Conservation (phyloP, 495 filamentous ascomycete genomes). For the Penicillium ochrochloron region DNA sequence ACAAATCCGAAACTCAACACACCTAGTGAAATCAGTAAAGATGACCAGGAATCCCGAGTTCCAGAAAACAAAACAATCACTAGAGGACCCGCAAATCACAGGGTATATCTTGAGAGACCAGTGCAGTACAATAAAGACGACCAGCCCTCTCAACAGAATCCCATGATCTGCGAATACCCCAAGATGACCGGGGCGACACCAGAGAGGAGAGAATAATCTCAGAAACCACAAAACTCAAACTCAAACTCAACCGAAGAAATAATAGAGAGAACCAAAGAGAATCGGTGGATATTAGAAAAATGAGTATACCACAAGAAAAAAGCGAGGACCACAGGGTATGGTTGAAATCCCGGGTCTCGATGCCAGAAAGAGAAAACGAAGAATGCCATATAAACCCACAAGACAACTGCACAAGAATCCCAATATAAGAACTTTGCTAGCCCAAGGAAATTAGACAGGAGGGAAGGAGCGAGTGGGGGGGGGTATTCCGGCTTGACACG, state of each 20-base stretch:
- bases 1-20: constrained; percentile 7
- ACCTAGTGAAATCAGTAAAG: constrained; percentile 46
- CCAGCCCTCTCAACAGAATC: constrained; percentile 18
- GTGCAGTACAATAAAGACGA: constrained; percentile 45
- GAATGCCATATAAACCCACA: background rate
- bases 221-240: background rate
- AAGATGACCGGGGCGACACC: background rate
- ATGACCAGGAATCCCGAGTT: constrained; percentile 35
- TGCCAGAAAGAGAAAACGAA: constrained; percentile 7
- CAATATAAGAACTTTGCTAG: constrained; percentile 2
- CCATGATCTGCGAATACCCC: background rate
- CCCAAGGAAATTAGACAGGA: constrained; percentile 2
- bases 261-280: constrained; percentile 8
- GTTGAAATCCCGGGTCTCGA: constrained; percentile 24
- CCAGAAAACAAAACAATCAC: constrained; percentile 11
- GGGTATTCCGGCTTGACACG: constrained; percentile 4
- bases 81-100: background rate
- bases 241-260: constrained; percentile 5
- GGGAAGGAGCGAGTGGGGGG: background rate
- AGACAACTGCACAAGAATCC: background rate
- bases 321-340: constrained; percentile 13
- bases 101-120: constrained; percentile 20
- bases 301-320: constrained; percentile 7
- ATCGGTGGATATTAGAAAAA: constrained; percentile 8
- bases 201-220: constrained; percentile 4